phyloP scores from a whole-genome alignment of 2,329 filamentous ascomycete genomes.

The Colletotrichum horii region DNA sequence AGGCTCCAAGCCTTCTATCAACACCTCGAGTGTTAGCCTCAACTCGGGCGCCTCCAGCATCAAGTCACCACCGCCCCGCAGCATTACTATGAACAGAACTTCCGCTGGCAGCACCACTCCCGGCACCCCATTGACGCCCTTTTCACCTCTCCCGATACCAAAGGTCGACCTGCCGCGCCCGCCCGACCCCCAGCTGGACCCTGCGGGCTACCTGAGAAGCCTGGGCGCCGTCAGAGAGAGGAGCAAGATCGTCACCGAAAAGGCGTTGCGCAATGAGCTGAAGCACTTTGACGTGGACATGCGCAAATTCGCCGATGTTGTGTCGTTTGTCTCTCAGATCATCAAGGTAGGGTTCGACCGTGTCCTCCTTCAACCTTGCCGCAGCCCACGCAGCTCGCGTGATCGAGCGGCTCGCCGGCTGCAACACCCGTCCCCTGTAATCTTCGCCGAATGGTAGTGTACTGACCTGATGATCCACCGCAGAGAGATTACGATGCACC shows the following conservation, averaged over 20 bases:
- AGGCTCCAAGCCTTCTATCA: constrained; percentile 41
- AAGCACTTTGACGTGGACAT: constrained; percentile 90
- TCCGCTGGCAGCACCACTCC: constrained; percentile 55
- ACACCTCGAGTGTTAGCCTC: constrained; percentile 53
- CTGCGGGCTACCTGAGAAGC: constrained; percentile 88
- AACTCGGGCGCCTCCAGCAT: constrained; percentile 56
- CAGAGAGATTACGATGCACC: constrained; percentile 62
- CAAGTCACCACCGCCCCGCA: constrained; percentile 41
- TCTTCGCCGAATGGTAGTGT: background rate
- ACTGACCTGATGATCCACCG: constrained; percentile 2
- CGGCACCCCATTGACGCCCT: constrained; percentile 55
- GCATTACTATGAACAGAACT: constrained; percentile 49
- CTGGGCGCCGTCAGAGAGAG: constrained; percentile 87
- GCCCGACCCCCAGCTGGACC: constrained; percentile 87
- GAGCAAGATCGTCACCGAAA: constrained; percentile 74
- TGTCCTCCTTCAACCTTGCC: background rate
- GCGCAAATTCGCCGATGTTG: constrained; percentile 81
- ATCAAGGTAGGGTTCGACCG: constrained; percentile 74
- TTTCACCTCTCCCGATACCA: constrained; percentile 62
- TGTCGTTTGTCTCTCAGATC: constrained; percentile 86
- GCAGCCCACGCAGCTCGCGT: background rate
- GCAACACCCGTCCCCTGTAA: background rate
- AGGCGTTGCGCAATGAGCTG: constrained; percentile 77
- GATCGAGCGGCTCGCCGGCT: background rate
- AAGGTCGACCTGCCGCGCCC: constrained; percentile 83